Conservation (phyloP, 1,284 basidiomycete species). For the Leccinum proliferum region DNA sequence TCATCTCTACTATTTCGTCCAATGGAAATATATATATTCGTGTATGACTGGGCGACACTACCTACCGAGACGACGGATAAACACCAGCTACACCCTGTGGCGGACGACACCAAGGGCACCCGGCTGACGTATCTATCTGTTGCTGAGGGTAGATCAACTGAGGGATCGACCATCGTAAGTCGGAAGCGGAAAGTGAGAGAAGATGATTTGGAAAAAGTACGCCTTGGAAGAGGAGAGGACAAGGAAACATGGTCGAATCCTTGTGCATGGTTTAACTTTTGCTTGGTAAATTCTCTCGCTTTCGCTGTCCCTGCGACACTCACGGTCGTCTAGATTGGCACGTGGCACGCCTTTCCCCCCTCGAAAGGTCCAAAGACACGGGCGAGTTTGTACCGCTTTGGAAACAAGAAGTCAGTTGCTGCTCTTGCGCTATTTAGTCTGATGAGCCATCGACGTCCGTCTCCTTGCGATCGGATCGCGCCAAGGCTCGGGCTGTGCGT, state of each 20-base stretch:
- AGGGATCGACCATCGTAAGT: too few relatives aligned
- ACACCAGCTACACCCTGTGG: too few relatives aligned
- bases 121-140: too few relatives aligned
- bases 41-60: slow-evolving; percentile 51
- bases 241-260: too few relatives aligned
- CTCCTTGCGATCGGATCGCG: slow-evolving; percentile 77
- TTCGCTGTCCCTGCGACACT: background rate
- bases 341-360: slow-evolving; percentile 86
- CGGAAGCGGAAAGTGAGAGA: too few relatives aligned
- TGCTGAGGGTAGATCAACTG: too few relatives aligned
- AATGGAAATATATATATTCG: slow-evolving; percentile 67
- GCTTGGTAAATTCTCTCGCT: slow-evolving; percentile 50
- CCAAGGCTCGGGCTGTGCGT: slow-evolving; percentile 51
- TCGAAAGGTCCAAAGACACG: slow-evolving; percentile 84
- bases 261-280: slow-evolving; percentile 46
- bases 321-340: slow-evolving; percentile 66
- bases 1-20: slow-evolving; percentile 74
- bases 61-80: too few relatives aligned
- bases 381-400: slow-evolving; percentile 95
- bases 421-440: slow-evolving; percentile 16
- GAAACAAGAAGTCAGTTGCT: slow-evolving; percentile 82
- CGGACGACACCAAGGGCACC: too few relatives aligned
- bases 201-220: too few relatives aligned
- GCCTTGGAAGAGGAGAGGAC: too few relatives aligned
- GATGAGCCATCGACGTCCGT: slow-evolving; percentile 75